phyloP scores from a whole-genome alignment of 2,329 filamentous ascomycete genomes.

The Sclerotinia spermophila region DNA sequence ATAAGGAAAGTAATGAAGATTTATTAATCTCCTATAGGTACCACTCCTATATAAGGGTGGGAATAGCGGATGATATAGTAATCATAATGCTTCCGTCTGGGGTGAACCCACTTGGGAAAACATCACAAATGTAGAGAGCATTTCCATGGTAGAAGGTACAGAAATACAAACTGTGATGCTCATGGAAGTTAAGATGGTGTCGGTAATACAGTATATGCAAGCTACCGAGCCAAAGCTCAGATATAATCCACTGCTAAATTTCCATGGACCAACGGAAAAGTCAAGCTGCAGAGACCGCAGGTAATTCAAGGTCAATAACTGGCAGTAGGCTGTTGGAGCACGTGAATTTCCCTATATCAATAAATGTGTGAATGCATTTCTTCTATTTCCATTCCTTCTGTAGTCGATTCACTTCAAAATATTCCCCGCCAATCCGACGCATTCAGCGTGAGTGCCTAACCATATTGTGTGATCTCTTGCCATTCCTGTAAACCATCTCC shows the following conservation, averaged over 20 bases:
- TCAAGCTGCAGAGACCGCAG: not conserved
- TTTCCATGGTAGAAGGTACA: rapidly evolving
- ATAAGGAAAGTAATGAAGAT: not conserved
- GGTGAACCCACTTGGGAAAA: rapidly evolving
- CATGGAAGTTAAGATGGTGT: not conserved
- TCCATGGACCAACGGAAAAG: not conserved
- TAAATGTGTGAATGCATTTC: not conserved
- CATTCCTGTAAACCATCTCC: not conserved
- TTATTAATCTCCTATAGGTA: not conserved
- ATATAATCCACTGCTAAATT: not conserved
- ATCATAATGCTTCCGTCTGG: not conserved
- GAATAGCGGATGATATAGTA: not conserved
- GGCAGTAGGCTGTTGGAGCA: not conserved
- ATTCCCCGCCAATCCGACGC: not conserved
- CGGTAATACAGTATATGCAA: rapidly evolving
- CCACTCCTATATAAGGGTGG: not conserved
- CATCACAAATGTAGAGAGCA: not conserved
- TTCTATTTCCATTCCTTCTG: too few relatives aligned
- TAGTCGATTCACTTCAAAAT: not conserved
- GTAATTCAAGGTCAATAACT: not conserved
- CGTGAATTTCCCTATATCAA: not conserved
- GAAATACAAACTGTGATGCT: too few relatives aligned
- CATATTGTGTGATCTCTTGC: not conserved
- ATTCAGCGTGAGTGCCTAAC: not conserved
- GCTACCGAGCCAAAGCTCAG: not conserved